These are phyloP conservation scores for Diaporthe eres DNA, from an alignment of 2,329 filamentous ascomycete genomes.

Conservation along the genomic window DNA sequence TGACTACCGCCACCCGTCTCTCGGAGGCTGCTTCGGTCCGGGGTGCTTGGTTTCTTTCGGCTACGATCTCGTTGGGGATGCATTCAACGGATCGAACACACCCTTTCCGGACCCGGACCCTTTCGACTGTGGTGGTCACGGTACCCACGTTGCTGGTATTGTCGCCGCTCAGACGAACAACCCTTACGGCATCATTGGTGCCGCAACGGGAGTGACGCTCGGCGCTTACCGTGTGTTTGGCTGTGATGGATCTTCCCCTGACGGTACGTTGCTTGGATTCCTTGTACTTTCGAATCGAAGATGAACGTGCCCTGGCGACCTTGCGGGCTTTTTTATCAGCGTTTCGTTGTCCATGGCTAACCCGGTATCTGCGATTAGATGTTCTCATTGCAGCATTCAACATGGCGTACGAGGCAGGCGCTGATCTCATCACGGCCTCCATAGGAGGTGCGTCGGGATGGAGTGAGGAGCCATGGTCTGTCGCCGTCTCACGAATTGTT, in stretches of 20 bases:
- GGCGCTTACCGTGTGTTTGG: conserved; percentile 72
- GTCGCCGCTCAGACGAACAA: conserved; percentile 71
- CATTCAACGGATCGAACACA: conserved; percentile 56
- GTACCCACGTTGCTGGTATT: conserved; percentile 74
- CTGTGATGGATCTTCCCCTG: conserved; percentile 63
- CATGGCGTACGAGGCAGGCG: conserved; percentile 72
- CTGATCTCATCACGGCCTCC: conserved; percentile 69
- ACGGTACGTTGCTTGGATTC: conserved; percentile 49
- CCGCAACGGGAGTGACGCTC: conserved; percentile 68
- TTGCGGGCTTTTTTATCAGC: neutral
- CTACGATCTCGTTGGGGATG: conserved; percentile 70
- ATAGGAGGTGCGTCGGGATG: conserved; percentile 67
- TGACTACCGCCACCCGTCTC: conserved; percentile 74
- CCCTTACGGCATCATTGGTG: conserved; percentile 68
- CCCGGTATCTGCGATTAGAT: conserved; percentile 47
- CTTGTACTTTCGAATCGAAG: neutral
- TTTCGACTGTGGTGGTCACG: conserved; percentile 71
- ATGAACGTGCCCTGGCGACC: neutral
- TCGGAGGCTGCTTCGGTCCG: conserved; percentile 74
- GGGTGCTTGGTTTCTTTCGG: conserved; percentile 72
- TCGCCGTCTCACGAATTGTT: conserved; percentile 66
- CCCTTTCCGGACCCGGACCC: conserved; percentile 65
- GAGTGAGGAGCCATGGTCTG: conserved; percentile 65
- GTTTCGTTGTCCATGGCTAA: neutral
- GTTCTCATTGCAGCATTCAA: conserved; percentile 72